Percentiles rank a stretch among this genome's conserved stretches.
Conservation (phyloP, 164 flowering plant genomes). For the Protea cynaroides region DNA sequence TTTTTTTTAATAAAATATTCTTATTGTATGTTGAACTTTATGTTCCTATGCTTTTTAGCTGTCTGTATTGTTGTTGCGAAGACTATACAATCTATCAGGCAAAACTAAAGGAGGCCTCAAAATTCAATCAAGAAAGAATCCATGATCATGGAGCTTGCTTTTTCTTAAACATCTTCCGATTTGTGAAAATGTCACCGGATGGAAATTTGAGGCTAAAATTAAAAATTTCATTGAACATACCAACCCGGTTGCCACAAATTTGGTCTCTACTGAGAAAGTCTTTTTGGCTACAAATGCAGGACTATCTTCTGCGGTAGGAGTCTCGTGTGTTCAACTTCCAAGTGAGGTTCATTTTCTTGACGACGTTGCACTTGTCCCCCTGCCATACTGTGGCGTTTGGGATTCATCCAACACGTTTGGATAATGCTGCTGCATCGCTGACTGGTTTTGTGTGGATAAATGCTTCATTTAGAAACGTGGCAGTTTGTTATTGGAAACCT, state of each 20-base stretch:
- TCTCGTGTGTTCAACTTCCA: slow-evolving; percentile 34
- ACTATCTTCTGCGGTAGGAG: slow-evolving; percentile 46
- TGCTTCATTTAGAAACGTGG: slow-evolving; percentile 3
- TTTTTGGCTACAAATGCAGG: slow-evolving; percentile 32
- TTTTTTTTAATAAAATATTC: too few relatives aligned
- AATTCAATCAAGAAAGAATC: background rate
- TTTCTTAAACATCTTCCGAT: background rate
- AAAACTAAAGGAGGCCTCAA: background rate
- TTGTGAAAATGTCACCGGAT: background rate
- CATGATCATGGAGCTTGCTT: background rate
- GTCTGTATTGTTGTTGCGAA: too few relatives aligned
- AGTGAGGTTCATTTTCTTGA: slow-evolving; percentile 19
- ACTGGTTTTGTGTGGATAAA: background rate
- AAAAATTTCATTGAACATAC: too few relatives aligned
- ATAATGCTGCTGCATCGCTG: slow-evolving; percentile 1
- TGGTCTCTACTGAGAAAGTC: background rate
- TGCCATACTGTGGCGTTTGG: background rate
- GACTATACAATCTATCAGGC: too few relatives aligned
- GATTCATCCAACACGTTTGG: slow-evolving; percentile 2
- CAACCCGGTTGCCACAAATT: too few relatives aligned
- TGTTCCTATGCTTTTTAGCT: too few relatives aligned
- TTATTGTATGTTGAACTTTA: too few relatives aligned
- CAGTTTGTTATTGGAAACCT: background rate
- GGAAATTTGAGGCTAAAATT: too few relatives aligned
- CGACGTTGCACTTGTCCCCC: slow-evolving; percentile 1